These are phyloP conservation scores for Hyaloperonospora arabidopsidis DNA, from an alignment of 352 stramenopile genomes.

Conservation along the genomic window DNA sequence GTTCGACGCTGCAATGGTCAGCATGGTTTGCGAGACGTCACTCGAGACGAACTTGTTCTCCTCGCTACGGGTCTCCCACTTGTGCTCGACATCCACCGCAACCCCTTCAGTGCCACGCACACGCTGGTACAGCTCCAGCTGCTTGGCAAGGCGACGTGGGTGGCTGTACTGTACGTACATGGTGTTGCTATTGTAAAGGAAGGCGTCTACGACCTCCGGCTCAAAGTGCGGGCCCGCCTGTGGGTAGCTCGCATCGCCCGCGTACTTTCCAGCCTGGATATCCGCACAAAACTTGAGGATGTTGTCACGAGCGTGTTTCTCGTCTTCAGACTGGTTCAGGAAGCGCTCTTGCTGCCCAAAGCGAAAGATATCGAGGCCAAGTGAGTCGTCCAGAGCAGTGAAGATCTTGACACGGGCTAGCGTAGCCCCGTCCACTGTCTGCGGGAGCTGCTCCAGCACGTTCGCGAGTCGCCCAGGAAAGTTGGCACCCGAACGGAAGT, in stretches of 20 bases:
- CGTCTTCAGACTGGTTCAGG: slow-evolving; percentile 43
- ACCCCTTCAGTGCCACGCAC: slow-evolving; percentile 72
- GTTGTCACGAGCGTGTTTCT: slow-evolving; percentile 43
- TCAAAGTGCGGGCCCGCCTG: slow-evolving; percentile 48
- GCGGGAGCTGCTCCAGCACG: slow-evolving; percentile 61
- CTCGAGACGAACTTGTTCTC: slow-evolving; percentile 74
- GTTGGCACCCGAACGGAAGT: slow-evolving; percentile 75
- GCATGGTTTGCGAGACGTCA: slow-evolving; percentile 63
- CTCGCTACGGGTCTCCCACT: slow-evolving; percentile 70
- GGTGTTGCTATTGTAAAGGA: slow-evolving; percentile 60
- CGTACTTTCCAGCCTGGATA: slow-evolving; percentile 71
- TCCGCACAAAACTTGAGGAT: slow-evolving; percentile 68
- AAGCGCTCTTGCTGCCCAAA: slow-evolving; percentile 74
- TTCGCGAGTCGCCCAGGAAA: slow-evolving; percentile 67
- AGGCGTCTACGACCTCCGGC: slow-evolving; percentile 53
- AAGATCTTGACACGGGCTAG: slow-evolving; percentile 87
- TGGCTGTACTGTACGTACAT: slow-evolving; percentile 83
- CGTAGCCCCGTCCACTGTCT: slow-evolving; percentile 48
- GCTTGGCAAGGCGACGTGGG: slow-evolving; percentile 57
- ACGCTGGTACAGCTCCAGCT: slow-evolving; percentile 61
- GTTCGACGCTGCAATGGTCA: slow-evolving; percentile 77
- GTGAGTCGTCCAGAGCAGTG: slow-evolving; percentile 74
- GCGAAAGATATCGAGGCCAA: slow-evolving; percentile 84
- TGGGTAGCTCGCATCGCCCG: slow-evolving; percentile 43
- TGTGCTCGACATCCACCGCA: slow-evolving; percentile 67